Percentiles rank a stretch among this genome's conserved stretches.
Evolutionary conservation across 1,284 basidiomycete genomes (phyloP).

Genomic region (Ganoderma meredithae): DNA sequence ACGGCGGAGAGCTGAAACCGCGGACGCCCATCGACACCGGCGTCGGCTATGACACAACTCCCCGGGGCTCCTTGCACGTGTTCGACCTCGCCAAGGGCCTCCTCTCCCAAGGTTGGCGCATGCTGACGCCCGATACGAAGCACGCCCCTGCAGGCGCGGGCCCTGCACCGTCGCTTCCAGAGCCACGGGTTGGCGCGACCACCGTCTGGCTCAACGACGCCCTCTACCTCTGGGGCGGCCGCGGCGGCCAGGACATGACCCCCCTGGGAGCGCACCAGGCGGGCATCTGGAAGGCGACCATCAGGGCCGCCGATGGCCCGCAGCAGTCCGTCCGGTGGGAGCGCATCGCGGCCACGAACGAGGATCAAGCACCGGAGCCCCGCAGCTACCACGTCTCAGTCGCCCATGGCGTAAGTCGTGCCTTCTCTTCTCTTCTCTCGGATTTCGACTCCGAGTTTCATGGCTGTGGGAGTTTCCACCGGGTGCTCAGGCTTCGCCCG

Average conservation of each 20-base stretch:
- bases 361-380: slow-evolving; percentile 36
- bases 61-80: slow-evolving; percentile 39
- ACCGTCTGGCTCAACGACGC: slow-evolving; percentile 36
- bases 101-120: slow-evolving; percentile 27
- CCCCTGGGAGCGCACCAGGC: slow-evolving; percentile 41
- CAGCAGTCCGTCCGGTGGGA: slow-evolving; percentile 38
- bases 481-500: not conserved
- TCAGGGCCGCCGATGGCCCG: slow-evolving; percentile 15
- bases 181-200: slow-evolving; percentile 48
- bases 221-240: slow-evolving; percentile 53
- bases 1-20: slow-evolving; percentile 51
- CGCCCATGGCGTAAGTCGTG: slow-evolving; percentile 31
- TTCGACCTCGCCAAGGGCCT: slow-evolving; percentile 33
- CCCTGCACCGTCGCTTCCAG: slow-evolving; percentile 26
- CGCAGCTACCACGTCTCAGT: slow-evolving; percentile 43
- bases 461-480: not conserved
- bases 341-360: slow-evolving; percentile 33
- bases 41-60: slow-evolving; percentile 13
- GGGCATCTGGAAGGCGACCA: slow-evolving; percentile 41
- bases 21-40: slow-evolving; percentile 46
- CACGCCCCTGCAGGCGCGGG: slow-evolving; percentile 5
- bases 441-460: too few relatives aligned
- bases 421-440: slow-evolving; percentile 1
- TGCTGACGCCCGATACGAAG: slow-evolving; percentile 24
- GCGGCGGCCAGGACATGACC: slow-evolving; percentile 49